Evolutionary conservation across 305 asterid species (phyloP).

Genomic region (Fraxinus sp.): DNA sequence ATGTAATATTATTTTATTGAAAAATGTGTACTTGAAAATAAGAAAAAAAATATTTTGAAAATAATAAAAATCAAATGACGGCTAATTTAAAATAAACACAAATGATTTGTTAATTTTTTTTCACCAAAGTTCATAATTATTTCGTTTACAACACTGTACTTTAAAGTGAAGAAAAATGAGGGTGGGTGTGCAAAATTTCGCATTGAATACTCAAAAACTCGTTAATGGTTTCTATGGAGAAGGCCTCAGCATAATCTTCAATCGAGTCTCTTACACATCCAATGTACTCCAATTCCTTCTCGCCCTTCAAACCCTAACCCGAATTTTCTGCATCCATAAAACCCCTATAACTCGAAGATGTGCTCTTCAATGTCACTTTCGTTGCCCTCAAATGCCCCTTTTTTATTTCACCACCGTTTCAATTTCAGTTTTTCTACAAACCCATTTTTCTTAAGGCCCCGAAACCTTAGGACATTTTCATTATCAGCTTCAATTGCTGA

Average conservation of each 20-base stretch:
- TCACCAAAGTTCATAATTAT: background rate
- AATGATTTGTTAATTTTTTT: background rate
- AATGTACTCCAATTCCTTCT: background rate
- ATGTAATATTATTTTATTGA: too few relatives aligned
- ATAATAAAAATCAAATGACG: too few relatives aligned
- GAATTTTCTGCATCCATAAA: constrained; percentile 2
- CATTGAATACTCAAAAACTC: background rate
- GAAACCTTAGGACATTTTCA: constrained; percentile 32
- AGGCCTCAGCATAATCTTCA: background rate
- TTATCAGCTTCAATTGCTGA: constrained; percentile 53
- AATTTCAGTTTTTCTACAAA: constrained; percentile 34
- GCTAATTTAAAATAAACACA: background rate
- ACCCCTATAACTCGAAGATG: constrained; percentile 31
- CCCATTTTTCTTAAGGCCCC: constrained; percentile 37
- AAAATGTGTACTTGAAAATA: too few relatives aligned
- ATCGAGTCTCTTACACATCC: background rate
- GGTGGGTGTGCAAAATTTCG: background rate
- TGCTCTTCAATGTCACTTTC: constrained; percentile 51
- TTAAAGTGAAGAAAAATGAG: background rate
- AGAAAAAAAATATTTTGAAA: too few relatives aligned
- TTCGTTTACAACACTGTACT: background rate
- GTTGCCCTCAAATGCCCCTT: constrained; percentile 39
- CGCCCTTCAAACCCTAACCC: background rate
- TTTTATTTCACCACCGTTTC: constrained; percentile 34
- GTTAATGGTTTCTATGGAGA: background rate